phyloP scores from a whole-genome alignment of 202 grass and related monocot genomes.

The Setaria italica region DNA sequence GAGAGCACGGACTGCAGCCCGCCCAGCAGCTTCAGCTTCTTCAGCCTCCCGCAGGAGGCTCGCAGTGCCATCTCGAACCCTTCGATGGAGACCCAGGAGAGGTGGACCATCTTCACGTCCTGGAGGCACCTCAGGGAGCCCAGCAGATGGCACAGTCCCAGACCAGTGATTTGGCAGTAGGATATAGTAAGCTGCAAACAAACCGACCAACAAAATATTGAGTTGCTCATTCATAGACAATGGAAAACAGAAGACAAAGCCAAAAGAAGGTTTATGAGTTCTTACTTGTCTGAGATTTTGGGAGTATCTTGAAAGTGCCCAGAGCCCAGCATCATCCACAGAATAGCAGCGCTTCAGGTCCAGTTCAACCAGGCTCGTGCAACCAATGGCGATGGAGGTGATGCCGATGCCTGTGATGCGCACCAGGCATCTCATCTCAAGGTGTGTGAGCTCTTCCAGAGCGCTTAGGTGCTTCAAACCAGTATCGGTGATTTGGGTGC shows the following conservation, averaged over 20 bases:
- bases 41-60: conserved; percentile 67
- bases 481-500: conserved; percentile 74
- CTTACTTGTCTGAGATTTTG: conserved; percentile 95
- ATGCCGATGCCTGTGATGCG: conserved; percentile 77
- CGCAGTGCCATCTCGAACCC: conserved; percentile 82
- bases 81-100: conserved; percentile 78
- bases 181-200: conserved; percentile 87
- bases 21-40: conserved; percentile 88
- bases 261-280: not conserved
- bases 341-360: conserved; percentile 93
- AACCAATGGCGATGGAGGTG: conserved; percentile 62
- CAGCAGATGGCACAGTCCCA: conserved; percentile 79
- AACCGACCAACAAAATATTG: not conserved
- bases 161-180: conserved; percentile 81
- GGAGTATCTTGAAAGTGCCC: conserved; percentile 79
- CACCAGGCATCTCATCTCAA: conserved; percentile 76
- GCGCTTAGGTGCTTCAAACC: conserved; percentile 72
- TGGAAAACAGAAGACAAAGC: not conserved
- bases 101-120: conserved; percentile 93
- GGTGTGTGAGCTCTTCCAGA: conserved; percentile 75
- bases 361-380: conserved; percentile 68
- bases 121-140: conserved; percentile 86
- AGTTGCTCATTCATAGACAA: not conserved
- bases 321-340: conserved; percentile 77
- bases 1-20: conserved; percentile 69